phyloP scores from a whole-genome alignment of 2,329 filamentous ascomycete species.

The Cercospora nicotianae region DNA sequence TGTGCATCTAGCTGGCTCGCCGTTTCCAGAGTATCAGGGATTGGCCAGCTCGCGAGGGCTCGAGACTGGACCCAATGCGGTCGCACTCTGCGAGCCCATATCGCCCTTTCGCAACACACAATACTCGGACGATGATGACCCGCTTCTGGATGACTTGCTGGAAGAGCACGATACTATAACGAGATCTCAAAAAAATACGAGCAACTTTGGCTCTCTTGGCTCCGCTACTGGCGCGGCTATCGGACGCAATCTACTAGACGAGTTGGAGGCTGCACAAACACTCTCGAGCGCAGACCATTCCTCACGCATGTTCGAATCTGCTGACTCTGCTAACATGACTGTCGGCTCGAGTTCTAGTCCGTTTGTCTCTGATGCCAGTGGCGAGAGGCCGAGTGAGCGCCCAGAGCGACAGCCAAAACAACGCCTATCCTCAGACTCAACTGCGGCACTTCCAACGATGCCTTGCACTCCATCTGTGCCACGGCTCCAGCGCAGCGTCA shows the following conservation, averaged over 20 bases:
- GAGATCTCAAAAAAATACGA: constrained; percentile 14
- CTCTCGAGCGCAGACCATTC: neutral
- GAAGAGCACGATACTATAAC: constrained; percentile 1
- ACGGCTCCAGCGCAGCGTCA: constrained; percentile 9
- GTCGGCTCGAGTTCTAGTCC: constrained; percentile 15
- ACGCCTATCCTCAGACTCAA: constrained; percentile 14
- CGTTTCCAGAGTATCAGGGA: constrained; percentile 11
- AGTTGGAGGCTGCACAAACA: constrained; percentile 32
- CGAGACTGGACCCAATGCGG: neutral
- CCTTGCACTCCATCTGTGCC: neutral
- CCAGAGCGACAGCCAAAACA: neutral
- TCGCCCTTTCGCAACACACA: neutral
- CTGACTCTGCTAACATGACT: constrained; percentile 8
- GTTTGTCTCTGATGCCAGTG: constrained; percentile 12
- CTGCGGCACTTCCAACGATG: constrained; percentile 14
- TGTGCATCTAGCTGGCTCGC: constrained; percentile 6
- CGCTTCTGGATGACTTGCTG: constrained; percentile 5
- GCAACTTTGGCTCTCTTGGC: constrained; percentile 32
- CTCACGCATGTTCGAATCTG: constrained; percentile 1
- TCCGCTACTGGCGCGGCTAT: constrained; percentile 19
- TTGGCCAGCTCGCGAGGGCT: neutral
- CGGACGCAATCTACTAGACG: constrained; percentile 40
- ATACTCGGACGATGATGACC: constrained; percentile 9
- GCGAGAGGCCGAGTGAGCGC: neutral
- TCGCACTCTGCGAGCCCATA: neutral